Percentiles rank a stretch among this genome's conserved stretches.
These are phyloP conservation scores for Eucalyptus sp. DNA, from an alignment of 345 rosid species.

Conservation along the genomic window DNA sequence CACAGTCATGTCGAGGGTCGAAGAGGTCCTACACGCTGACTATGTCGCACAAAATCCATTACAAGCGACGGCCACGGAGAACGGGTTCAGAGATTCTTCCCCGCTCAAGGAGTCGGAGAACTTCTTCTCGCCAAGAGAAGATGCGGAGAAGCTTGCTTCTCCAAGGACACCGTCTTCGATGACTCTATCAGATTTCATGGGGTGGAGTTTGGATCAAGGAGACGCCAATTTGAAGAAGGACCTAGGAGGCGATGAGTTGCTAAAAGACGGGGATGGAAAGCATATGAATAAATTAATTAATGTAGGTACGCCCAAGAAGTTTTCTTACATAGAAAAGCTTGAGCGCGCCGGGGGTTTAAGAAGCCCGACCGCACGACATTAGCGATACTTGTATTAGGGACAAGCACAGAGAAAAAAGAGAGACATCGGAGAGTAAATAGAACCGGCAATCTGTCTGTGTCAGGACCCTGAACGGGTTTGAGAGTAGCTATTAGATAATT, in stretches of 20 bases:
- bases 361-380: conserved; percentile 69
- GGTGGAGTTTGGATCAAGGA: conserved; percentile 43
- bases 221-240: conserved; percentile 27
- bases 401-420: background rate
- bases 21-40: conserved; percentile 72
- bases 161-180: conserved; percentile 11
- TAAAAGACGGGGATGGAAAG: conserved; percentile 29
- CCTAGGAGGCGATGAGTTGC: conserved; percentile 4
- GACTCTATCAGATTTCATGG: conserved; percentile 72
- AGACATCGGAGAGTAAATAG: background rate
- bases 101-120: background rate
- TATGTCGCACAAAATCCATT: conserved; percentile 39
- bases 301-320: conserved; percentile 35
- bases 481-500: background rate
- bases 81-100: background rate
- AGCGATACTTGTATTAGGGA: background rate
- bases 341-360: conserved; percentile 43
- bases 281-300: conserved; percentile 12
- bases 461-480: background rate
- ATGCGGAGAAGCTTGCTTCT: conserved; percentile 4
- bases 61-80: conserved; percentile 15
- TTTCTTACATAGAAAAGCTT: conserved; percentile 37
- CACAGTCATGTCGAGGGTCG: conserved; percentile 64
- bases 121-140: background rate
- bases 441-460: background rate